Conservation (phyloP, 768 basidiomycete genomes). For the Epithele typhae region DNA sequence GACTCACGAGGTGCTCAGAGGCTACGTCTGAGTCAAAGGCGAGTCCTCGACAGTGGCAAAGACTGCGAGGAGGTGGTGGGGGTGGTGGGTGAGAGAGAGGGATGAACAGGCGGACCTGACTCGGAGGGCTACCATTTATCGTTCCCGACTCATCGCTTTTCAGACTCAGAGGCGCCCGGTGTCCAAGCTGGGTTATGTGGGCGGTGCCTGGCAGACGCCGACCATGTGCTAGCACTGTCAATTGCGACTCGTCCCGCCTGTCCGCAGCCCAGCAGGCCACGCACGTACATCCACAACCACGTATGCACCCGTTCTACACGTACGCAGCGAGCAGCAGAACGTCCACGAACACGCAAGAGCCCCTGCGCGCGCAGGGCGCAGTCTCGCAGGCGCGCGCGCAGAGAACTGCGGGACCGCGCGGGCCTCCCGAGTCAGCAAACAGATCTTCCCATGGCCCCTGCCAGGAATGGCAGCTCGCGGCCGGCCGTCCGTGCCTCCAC, state of each 20-base stretch:
- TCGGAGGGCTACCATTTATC: conserved; percentile 20
- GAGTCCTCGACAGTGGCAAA: conserved; percentile 14
- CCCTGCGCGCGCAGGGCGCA: not conserved
- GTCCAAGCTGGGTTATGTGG: conserved; percentile 2
- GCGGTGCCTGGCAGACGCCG: conserved; percentile 12
- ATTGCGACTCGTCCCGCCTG: not conserved
- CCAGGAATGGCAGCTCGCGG: not conserved
- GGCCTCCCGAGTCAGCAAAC: conserved; percentile 6
- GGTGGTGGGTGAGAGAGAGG: conserved; percentile 17
- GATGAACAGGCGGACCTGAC: conserved; percentile 19
- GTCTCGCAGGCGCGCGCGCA: not conserved
- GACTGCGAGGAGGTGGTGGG: conserved; percentile 17
- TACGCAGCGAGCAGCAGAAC: conserved; percentile 1
- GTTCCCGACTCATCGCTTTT: conserved; percentile 20
- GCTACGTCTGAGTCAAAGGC: conserved; percentile 8
- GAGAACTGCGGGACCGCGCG: conserved; percentile 6
- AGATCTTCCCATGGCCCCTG: conserved; percentile 2
- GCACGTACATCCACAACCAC: not conserved
- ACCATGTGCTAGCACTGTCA: conserved; percentile 9
- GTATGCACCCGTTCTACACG: conserved; percentile 4
- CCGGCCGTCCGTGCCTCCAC: too few species aligned
- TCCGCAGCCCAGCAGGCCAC: conserved; percentile 5
- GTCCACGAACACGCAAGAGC: conserved; percentile 1
- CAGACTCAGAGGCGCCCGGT: conserved; percentile 27
- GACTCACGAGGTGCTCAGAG: conserved; percentile 11